Percentiles rank a stretch among this genome's conserved stretches.
phyloP scores from a whole-genome alignment of 345 rosid genomes.

The Mangifera indica region DNA sequence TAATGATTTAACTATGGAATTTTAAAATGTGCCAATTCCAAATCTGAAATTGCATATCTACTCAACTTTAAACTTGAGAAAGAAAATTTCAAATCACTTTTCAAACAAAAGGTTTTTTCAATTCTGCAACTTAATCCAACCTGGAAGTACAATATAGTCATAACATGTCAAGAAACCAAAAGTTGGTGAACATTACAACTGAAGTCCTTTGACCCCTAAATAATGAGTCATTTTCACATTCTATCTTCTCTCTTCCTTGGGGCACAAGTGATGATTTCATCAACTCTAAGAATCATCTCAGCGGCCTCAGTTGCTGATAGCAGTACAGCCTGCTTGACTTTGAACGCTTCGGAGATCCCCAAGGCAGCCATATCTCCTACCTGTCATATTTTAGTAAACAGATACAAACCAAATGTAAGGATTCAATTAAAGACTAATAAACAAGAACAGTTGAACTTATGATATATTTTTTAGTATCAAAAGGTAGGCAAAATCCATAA shows the following conservation, averaged over 20 bases:
- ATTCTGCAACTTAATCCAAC: constrained; percentile 10
- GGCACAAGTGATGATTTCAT: constrained; percentile 79
- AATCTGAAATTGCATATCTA: background rate
- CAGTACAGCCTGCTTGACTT: constrained; percentile 92
- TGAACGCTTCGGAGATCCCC: constrained; percentile 89
- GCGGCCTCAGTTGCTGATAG: constrained; percentile 98
- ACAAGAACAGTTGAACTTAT: background rate
- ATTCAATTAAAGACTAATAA: background rate
- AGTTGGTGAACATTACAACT: background rate
- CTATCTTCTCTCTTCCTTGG: constrained; percentile 79
- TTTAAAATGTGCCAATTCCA: background rate
- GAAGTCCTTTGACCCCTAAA: background rate
- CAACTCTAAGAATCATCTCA: constrained; percentile 83
- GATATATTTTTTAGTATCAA: too few species aligned
- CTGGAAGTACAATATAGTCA: background rate
- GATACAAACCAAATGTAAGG: background rate
- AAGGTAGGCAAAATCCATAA: background rate
- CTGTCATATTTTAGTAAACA: constrained; percentile 36
- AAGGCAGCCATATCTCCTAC: constrained; percentile 83
- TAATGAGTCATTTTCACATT: constrained; percentile 40
- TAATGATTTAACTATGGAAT: background rate
- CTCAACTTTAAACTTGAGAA: background rate
- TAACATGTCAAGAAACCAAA: background rate
- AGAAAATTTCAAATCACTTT: background rate
- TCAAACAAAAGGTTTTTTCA: background rate